A percentile compares a stretch with the other conserved stretches of the same genome.
These are phyloP conservation scores for Tricholoma sp. DNA, from an alignment of 768 basidiomycete species.

Conservation along the genomic window DNA sequence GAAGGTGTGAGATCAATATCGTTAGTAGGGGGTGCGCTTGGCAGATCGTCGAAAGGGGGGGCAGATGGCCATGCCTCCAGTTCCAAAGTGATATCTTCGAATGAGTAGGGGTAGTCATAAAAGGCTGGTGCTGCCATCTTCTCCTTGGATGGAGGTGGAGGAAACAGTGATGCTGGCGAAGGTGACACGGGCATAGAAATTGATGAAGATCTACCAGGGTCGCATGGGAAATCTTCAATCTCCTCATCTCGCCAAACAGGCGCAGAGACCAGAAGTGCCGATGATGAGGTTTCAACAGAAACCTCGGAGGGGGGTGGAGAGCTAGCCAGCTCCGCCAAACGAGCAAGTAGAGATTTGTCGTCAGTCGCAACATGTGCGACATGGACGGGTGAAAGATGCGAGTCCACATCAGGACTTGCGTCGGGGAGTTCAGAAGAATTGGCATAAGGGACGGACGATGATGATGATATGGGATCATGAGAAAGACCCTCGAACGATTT, in stretches of 20 bases:
- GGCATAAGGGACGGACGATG: conserved; percentile 7
- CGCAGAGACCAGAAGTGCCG: conserved; percentile 33
- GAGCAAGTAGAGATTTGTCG: conserved; percentile 55
- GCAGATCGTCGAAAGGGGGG: conserved; percentile 41
- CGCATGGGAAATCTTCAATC: conserved; percentile 28
- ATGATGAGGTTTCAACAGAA: conserved; percentile 11
- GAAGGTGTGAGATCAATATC: conserved; percentile 36
- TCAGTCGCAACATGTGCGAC: conserved; percentile 62
- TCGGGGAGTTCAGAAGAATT: conserved; percentile 10
- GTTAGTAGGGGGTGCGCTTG: conserved; percentile 29
- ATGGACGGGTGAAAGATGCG: conserved; percentile 21
- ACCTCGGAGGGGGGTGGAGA: conserved; percentile 37
- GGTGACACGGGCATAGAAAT: conserved; percentile 5
- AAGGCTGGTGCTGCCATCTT: conserved; percentile 34
- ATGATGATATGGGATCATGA: background rate
- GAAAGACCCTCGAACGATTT: conserved; percentile 6
- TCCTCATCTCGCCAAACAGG: conserved; percentile 53
- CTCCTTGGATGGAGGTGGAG: conserved; percentile 40
- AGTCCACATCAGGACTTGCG: background rate
- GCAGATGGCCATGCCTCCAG: conserved; percentile 36
- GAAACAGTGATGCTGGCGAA: conserved; percentile 31
- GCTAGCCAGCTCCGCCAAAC: conserved; percentile 46
- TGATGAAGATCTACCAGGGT: conserved; percentile 6
- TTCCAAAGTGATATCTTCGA: conserved; percentile 30
- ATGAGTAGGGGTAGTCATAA: conserved; percentile 36